Base-by-base conservation (phyloP, 2,329 filamentous ascomycete species). In the Hymenoscyphus fructigenus region DNA sequence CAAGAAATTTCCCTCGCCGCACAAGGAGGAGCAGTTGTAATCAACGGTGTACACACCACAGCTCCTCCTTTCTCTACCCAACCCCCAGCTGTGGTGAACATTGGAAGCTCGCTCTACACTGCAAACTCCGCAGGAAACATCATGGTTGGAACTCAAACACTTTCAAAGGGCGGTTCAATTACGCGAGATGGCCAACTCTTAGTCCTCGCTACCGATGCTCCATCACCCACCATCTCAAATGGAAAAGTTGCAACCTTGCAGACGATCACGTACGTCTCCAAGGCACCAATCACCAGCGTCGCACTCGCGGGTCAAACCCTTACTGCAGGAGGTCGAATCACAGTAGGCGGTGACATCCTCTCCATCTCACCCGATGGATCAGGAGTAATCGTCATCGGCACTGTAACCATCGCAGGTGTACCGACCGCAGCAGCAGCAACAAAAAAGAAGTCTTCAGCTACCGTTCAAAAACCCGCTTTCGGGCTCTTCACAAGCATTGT, bases 271-370 rank as follows among this genome's bases (percentile, higher is more conserved):
- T 41, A 57, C 28, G 23, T 58, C 2, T 36, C 34, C 15, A 50
- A 58, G 12, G 20, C 63, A 12, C 56, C 65, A 1, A 57, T 72
- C 5, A 68, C 64, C 2, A 67, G 62, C 41, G 14, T 73, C 7
- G 41, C 67, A 1, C 68, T 75, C 15, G 72, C 64, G 0, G 71
- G 72, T 2, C 67, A 74, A 63, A 74, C 70, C 0, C 65, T 75
- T n/a, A 74, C 69, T 2, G 62, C 66, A 17, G 72, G 72, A 5
- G 72, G 72, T 3, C 59, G 55, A 4, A 63, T 74, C 10, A 75
- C 73, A 0, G 68, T 74, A 12, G 73, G 73, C 3, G 69, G 69
- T 2, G 72, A 75, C 23, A 68, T 75, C 1, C 62, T 74, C 17
- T 68, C 65, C 62, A 61, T 75, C n/a, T 68, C 69, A 9, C 65